Conservation (phyloP, 768 basidiomycete genomes). For the Rhodotorula taiwanensis region DNA sequence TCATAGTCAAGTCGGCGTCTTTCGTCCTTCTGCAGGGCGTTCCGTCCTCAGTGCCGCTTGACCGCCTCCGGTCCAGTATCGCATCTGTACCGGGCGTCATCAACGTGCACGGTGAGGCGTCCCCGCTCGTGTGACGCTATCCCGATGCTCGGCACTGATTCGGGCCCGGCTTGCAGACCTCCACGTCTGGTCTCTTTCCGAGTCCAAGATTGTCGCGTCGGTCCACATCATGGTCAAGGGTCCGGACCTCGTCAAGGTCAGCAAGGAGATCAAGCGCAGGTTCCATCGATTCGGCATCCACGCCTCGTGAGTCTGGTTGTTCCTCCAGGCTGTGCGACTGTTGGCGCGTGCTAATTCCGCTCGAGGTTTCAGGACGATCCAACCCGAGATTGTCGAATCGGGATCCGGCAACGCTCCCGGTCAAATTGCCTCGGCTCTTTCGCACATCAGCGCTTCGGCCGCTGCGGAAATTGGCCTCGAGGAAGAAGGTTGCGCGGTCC, state of each 20-base stretch:
- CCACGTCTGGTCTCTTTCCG: constrained; percentile 96
- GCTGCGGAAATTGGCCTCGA: constrained; percentile 16
- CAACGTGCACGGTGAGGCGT: constrained; percentile 60
- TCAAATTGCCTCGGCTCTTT: neutral
- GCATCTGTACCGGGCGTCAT: constrained; percentile 73
- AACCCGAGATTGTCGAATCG: constrained; percentile 36
- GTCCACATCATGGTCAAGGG: constrained; percentile 82
- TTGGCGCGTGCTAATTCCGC: neutral
- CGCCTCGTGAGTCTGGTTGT: constrained; percentile 49
- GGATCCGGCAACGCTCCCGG: neutral
- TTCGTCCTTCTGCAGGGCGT: constrained; percentile 94
- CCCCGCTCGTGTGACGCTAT: neutral
- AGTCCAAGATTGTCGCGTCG: constrained; percentile 87
- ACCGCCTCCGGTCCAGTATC: constrained; percentile 78
- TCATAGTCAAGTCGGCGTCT: constrained; percentile 64
- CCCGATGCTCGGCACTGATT: too few relatives aligned
- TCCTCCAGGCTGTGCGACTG: neutral
- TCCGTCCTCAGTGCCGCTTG: constrained; percentile 77
- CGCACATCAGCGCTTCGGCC: constrained; percentile 17
- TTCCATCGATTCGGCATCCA: constrained; percentile 91
- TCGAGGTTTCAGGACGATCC: constrained; percentile 32
- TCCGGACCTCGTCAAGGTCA: constrained; percentile 85
- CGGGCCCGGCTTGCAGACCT: constrained; percentile 52
- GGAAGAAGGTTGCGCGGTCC: constrained; percentile 32
- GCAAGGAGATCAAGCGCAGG: constrained; percentile 69